Base-by-base conservation (phyloP, 179 eudicot genomes). In the Beta lomatogona region DNA sequence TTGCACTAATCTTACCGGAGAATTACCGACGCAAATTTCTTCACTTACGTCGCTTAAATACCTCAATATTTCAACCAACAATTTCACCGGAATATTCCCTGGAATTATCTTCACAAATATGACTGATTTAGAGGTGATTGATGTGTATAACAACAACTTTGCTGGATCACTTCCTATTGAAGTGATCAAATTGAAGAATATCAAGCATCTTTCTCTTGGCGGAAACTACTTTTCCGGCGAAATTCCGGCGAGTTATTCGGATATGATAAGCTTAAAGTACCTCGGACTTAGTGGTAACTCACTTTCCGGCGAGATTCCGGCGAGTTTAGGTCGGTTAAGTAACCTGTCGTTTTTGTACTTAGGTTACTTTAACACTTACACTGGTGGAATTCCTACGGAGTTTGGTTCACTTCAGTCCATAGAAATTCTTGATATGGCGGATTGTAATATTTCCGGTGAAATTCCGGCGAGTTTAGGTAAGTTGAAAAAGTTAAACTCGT, bases 371-470 rank as follows among this genome's bases (percentile, higher is more conserved):
- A 95, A 91, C 64, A 13, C 75, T 0, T 95, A 74, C 44, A 19
- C 61, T 31, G 97, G 98, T 15, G 99, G 98, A 0, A 94, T 95
- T 65, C 99, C 99, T 2, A 83, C 88, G 36, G 95, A 91, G 76
- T 82, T 95, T 3, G 99, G 99, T 0, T 41, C 16, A 0, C 22
- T 95, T 8, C 77, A 66, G 11, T 75, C 86, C 21, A 79, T 95
- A 0, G 55, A 48, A 7, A 44, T 68, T 1, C 86, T 95, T 0
- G 94, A 92, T 22, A 71, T 92, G 5, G 92, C 83, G 6, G 19
- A 44, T 5, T 89, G 92, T 55, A 90, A 87, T 19, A 77, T 97
- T 25, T 81, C 92, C 36, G 98, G 98, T 14, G 89, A 82, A 75
- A 93, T 97, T 53, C 99, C 99, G 52, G 22, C 41, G 41, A 80